Percentiles rank a stretch among this genome's conserved stretches.
phyloP scores from a whole-genome alignment of 1,284 basidiomycete species.

The Austroboletus rostrupii region DNA sequence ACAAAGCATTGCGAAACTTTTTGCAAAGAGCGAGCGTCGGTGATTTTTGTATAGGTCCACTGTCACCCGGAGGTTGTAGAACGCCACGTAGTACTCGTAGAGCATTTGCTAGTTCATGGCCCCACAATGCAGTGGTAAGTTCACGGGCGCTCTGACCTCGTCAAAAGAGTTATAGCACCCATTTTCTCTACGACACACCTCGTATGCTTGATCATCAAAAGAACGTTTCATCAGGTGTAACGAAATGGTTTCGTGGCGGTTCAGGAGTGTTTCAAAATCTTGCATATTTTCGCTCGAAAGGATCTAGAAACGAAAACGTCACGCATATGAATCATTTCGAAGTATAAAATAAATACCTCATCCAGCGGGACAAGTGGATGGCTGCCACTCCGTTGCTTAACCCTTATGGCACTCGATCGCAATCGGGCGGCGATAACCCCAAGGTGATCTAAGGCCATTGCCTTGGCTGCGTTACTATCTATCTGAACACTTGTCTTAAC shows the following conservation, averaged over 20 bases:
- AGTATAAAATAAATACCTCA: constrained; percentile 44
- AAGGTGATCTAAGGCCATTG: constrained; percentile 88
- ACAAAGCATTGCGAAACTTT: constrained; percentile 56
- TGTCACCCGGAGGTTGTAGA: constrained; percentile 36
- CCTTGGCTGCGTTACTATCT: constrained; percentile 81
- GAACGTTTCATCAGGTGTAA: constrained; percentile 64
- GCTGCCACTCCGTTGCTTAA: constrained; percentile 34
- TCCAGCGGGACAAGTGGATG: constrained; percentile 57
- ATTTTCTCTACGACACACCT: constrained; percentile 42
- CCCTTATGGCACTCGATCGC: constrained; percentile 56
- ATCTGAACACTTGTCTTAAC: constrained; percentile 59
- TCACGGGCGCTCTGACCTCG: constrained; percentile 62
- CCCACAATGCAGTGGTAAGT: constrained; percentile 67
- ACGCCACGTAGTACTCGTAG: constrained; percentile 51
- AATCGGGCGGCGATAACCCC: constrained; percentile 87
- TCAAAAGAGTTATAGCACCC: neutral
- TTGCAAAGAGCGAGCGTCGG: constrained; percentile 45
- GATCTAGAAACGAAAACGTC: constrained; percentile 40
- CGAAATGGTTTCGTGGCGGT: constrained; percentile 60
- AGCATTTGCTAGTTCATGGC: constrained; percentile 66
- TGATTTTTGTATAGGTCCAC: constrained; percentile 24
- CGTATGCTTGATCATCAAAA: constrained; percentile 73
- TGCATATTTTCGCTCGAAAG: constrained; percentile 48
- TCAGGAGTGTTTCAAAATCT: constrained; percentile 54
- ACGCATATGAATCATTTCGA: neutral